Evolutionary conservation across 1,284 basidiomycete species (phyloP).

Genomic region (Pseudozyma hubeiensis): DNA sequence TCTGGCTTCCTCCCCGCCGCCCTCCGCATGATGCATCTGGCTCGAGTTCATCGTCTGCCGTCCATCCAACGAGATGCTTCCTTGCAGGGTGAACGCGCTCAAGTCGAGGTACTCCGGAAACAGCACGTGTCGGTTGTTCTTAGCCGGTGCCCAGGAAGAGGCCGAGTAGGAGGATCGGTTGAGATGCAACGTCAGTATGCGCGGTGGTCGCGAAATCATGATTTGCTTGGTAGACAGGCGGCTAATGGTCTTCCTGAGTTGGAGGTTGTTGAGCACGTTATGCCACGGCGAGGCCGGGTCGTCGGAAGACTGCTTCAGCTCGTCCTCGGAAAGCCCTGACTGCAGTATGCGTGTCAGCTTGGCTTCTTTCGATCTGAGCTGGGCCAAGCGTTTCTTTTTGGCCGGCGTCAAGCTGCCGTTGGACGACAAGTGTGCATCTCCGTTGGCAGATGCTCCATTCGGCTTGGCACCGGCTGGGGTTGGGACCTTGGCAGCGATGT

Average conservation of each 20-base stretch:
- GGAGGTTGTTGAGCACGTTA: constrained; percentile 28
- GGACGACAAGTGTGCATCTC: constrained; percentile 16
- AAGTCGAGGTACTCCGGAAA: constrained; percentile 64
- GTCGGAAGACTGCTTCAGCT: constrained; percentile 36
- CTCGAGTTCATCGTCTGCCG: constrained; percentile 26
- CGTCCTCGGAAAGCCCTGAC: constrained; percentile 56
- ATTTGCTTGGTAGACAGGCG: constrained; percentile 62
- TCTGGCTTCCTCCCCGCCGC: background rate
- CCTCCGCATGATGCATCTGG: background rate
- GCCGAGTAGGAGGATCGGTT: constrained; percentile 59
- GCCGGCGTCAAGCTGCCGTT: constrained; percentile 23
- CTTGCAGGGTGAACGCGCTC: constrained; percentile 47
- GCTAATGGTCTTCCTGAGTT: constrained; percentile 45
- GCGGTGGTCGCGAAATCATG: constrained; percentile 61
- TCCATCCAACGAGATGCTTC: constrained; percentile 43
- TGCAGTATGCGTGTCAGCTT: constrained; percentile 36
- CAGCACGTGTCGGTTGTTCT: constrained; percentile 61
- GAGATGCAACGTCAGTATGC: constrained; percentile 60
- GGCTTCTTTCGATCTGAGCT: constrained; percentile 30
- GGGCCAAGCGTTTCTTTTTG: constrained; percentile 40
- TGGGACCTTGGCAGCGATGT: constrained; percentile 19
- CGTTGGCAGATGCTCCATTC: constrained; percentile 23
- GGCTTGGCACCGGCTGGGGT: constrained; percentile 7
- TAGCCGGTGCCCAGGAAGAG: constrained; percentile 55
- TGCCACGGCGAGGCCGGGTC: constrained; percentile 28